Conservation (phyloP, 2,329 filamentous ascomycete genomes). For the Fragosphaeria purpurea region DNA sequence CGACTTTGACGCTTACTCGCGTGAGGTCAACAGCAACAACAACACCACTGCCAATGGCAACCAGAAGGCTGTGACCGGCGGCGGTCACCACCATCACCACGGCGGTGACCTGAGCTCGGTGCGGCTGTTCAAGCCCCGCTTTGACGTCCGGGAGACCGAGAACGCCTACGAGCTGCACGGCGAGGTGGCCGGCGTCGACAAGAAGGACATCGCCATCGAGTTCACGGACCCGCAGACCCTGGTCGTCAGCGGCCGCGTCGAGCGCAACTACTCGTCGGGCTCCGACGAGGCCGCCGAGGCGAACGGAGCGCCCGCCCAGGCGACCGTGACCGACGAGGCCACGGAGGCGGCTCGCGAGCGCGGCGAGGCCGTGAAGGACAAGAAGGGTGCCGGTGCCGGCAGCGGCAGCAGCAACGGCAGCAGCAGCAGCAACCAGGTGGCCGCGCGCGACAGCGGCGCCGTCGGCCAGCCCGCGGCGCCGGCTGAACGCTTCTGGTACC, state of each 20-base stretch:
- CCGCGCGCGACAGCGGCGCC: constrained; percentile 8
- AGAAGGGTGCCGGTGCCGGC: constrained; percentile 22
- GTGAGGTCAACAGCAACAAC: constrained; percentile 19
- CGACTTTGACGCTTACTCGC: constrained; percentile 47
- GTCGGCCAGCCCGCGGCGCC: background rate
- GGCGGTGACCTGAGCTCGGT: constrained; percentile 7
- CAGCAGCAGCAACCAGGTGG: constrained; percentile 4
- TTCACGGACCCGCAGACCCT: constrained; percentile 70
- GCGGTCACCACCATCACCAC: constrained; percentile 12
- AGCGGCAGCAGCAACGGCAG: constrained; percentile 15
- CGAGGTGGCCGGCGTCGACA: constrained; percentile 66
- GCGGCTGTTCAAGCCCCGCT: constrained; percentile 61
- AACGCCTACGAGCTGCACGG: constrained; percentile 66
- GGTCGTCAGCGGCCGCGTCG: constrained; percentile 57
- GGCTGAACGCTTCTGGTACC: constrained; percentile 51
- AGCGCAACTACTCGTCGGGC: constrained; percentile 51
- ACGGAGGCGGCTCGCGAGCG: constrained; percentile 18
- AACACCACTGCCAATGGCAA: background rate
- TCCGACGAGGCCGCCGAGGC: constrained; percentile 31
- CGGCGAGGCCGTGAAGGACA: constrained; percentile 18
- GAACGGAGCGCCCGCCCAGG: constrained; percentile 25
- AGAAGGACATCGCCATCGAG: constrained; percentile 66
- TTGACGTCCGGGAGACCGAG: constrained; percentile 64
- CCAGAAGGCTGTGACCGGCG: background rate
- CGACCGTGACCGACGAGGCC: constrained; percentile 56